Percentiles rank a stretch among this genome's conserved stretches.
Conservation (phyloP, 139 green algal genomes). For the Nannochloris sp. region DNA sequence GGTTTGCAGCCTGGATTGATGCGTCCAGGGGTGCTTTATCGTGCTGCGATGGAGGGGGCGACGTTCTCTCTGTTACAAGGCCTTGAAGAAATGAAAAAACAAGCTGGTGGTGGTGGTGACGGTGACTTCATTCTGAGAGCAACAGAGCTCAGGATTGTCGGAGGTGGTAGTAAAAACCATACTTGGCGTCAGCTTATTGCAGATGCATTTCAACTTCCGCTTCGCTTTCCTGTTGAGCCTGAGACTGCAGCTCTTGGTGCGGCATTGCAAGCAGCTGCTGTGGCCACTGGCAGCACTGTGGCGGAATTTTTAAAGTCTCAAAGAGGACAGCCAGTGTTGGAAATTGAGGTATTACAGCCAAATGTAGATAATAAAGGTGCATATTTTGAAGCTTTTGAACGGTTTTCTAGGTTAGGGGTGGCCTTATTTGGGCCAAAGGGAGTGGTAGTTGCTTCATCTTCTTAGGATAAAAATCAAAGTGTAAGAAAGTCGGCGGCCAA, state of each 20-base stretch:
- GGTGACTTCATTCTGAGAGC: too few species aligned
- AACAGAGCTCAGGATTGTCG: conserved; percentile 64
- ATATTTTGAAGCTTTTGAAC: conserved; percentile 46
- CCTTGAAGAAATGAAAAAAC: background rate
- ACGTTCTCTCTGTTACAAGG: conserved; percentile 69
- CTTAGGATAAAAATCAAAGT: too few species aligned
- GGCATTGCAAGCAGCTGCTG: conserved; percentile 76
- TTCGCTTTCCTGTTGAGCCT: conserved; percentile 54
- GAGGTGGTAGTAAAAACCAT: conserved; percentile 65
- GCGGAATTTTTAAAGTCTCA: conserved; percentile 47
- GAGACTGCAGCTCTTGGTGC: conserved; percentile 77
- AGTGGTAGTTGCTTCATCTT: too few species aligned
- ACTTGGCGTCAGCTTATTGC: conserved; percentile 82
- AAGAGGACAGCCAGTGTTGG: conserved; percentile 18
- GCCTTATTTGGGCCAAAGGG: conserved; percentile 34
- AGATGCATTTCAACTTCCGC: conserved; percentile 37
- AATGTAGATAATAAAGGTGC: background rate
- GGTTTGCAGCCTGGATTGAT: conserved; percentile 37
- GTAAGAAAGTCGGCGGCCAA: too few species aligned
- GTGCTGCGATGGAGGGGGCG: conserved; percentile 74
- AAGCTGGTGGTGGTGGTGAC: background rate
- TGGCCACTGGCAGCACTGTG: conserved; percentile 35
- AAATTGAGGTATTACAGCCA: background rate
- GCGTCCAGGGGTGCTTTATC: conserved; percentile 67
- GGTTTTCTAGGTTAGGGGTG: conserved; percentile 17